Conservation (phyloP, 345 rosid genomes). For the Syzygium jambos region DNA sequence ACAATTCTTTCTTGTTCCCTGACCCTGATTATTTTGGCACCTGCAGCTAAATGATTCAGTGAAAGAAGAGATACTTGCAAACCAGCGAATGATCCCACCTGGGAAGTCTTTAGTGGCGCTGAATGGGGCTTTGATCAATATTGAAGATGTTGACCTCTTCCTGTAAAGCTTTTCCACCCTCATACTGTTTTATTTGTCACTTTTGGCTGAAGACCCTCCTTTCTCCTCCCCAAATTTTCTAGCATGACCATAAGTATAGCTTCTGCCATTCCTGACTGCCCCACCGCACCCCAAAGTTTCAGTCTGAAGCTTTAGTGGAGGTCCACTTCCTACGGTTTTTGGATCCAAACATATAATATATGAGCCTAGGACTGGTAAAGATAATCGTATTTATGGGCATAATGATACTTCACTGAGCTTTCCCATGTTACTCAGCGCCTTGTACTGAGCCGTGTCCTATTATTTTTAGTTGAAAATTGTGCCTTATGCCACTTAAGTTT, state of each 20-base stretch:
- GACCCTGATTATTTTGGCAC: slow-evolving; percentile 4
- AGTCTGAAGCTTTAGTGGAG: not conserved
- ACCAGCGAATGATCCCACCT: slow-evolving; percentile 93
- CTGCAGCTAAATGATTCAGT: slow-evolving; percentile 78
- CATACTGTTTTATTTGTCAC: not conserved
- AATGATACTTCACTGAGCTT: not conserved
- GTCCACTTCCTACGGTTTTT: not conserved
- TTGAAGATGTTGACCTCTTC: slow-evolving; percentile 93
- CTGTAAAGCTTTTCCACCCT: slow-evolving; percentile 43
- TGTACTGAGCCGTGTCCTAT: not conserved
- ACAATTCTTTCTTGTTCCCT: not conserved
- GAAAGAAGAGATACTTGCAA: slow-evolving; percentile 89
- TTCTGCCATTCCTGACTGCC: not conserved
- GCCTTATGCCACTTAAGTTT: not conserved
- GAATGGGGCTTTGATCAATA: slow-evolving; percentile 92
- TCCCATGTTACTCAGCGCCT: not conserved
- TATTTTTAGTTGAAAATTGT: not conserved
- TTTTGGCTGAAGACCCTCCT: not conserved
- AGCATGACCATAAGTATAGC: not conserved
- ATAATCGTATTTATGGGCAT: not conserved
- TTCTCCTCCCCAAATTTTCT: not conserved
- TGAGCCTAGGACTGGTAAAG: not conserved
- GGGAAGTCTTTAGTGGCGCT: slow-evolving; percentile 95
- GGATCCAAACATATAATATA: not conserved
- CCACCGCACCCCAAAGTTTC: not conserved